Evolutionary conservation across 106 monocot genomes (phyloP).

Genomic region (Agapanthus africanus): DNA sequence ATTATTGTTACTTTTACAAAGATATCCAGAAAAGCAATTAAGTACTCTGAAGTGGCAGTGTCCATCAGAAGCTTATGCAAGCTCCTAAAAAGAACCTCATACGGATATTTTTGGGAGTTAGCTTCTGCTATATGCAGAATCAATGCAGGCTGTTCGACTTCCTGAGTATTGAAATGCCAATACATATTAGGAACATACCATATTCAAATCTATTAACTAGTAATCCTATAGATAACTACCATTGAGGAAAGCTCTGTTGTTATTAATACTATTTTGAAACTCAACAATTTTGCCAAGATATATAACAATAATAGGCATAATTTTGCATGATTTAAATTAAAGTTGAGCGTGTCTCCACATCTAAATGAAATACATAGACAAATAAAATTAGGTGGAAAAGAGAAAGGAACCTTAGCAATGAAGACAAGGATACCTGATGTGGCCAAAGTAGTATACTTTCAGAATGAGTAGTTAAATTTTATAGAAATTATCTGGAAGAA

Average conservation of each 20-base stretch:
- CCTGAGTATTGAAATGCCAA: constrained; percentile 33
- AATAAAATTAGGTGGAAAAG: constrained; percentile 3
- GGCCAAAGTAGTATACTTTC: neutral
- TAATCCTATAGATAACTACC: neutral
- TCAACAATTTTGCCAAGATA: neutral
- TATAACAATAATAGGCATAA: neutral
- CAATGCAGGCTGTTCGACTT: constrained; percentile 96
- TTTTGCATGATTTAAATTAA: neutral
- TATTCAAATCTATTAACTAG: too few species aligned
- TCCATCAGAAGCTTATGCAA: constrained; percentile 98
- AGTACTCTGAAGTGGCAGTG: constrained; percentile 99
- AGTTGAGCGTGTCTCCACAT: neutral
- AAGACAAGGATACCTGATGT: neutral
- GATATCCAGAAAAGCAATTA: too few species aligned
- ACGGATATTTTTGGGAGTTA: constrained; percentile 87
- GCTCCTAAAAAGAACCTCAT: constrained; percentile 98
- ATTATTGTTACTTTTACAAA: neutral
- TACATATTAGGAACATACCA: neutral
- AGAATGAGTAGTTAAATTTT: neutral
- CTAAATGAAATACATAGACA: neutral
- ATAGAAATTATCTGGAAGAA: neutral
- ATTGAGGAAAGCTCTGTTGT: neutral
- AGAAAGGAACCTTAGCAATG: neutral
- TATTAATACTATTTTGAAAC: neutral
- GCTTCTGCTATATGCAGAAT: constrained; percentile 99